Evolutionary conservation across 805 yeast genomes (phyloP).

Genomic region (Wickerhamiella kurtzmanii): DNA sequence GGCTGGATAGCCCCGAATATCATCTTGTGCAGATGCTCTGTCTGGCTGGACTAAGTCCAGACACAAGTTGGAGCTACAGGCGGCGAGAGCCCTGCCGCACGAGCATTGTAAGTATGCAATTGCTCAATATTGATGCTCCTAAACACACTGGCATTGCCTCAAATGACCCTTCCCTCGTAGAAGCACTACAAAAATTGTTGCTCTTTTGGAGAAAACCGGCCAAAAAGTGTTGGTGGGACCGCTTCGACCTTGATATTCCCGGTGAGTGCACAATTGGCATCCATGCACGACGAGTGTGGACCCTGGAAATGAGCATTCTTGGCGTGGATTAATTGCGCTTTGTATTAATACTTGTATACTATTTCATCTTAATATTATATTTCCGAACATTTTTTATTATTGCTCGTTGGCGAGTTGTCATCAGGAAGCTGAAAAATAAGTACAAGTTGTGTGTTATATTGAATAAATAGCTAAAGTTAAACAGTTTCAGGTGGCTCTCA

Average conservation of each 20-base stretch:
- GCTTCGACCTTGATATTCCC: slow-evolving; percentile 25
- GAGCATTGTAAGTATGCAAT: slow-evolving; percentile 70
- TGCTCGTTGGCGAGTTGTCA: too few relatives aligned
- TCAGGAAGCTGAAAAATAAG: too few relatives aligned
- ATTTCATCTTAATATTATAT: slow-evolving; percentile 1
- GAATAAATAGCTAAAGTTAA: not conserved
- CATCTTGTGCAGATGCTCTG: slow-evolving; percentile 92
- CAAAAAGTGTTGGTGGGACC: slow-evolving; percentile 95
- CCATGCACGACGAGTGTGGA: slow-evolving; percentile 93
- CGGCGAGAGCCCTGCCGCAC: slow-evolving; percentile 79
- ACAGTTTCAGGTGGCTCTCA: not conserved
- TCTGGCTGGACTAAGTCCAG: slow-evolving; percentile 60
- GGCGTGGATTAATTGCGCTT: slow-evolving; percentile 43
- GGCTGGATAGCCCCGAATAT: slow-evolving; percentile 74
- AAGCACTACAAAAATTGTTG: slow-evolving; percentile 46
- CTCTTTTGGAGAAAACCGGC: slow-evolving; percentile 97
- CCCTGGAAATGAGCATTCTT: slow-evolving; percentile 77
- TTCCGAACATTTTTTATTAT: too few relatives aligned
- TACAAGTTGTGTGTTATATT: not conserved
- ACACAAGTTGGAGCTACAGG: slow-evolving; percentile 76
- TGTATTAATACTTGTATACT: too few relatives aligned
- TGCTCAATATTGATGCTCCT: slow-evolving; percentile 35
- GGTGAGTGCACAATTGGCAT: slow-evolving; percentile 39
- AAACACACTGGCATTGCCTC: slow-evolving; percentile 3
- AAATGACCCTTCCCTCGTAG: slow-evolving; percentile 13